Base-by-base conservation (phyloP, 768 basidiomycete species). In the Tephrocybe rancida region DNA sequence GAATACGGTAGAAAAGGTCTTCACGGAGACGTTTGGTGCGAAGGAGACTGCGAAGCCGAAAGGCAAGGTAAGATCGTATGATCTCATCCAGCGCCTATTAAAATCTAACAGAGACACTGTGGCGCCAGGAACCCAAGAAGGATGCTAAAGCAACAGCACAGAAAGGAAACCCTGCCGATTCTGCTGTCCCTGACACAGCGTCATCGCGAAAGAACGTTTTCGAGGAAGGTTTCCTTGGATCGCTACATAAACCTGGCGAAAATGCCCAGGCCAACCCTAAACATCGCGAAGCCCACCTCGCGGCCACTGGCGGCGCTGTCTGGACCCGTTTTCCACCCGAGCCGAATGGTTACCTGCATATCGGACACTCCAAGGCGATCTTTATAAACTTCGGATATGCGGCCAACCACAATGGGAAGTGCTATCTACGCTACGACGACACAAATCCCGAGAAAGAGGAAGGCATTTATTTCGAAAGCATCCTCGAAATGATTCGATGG, bases 381-480 rank as follows among this genome's bases (percentile, higher is more conserved):
- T 96, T 97, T 63, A 87, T 98, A 56, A 91, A 95, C 70, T 99
- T 98, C 68, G 97, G 97, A n/a, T 99, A 93, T 67, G 97, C 97
- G 29, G 93, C 94, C 13, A 85, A 95, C 68, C 81, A 97, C 66
- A 84, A 84, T n/a, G 97, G 97, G 32, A 85, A 88, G 63, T 92
- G 91, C 57, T 98, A 97, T 69, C 79, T 99, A 38, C 86, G 97
- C 51, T 99, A 92, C 64, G 97, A 99, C 67, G 97, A 99, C 70
- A 99, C 97, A 27, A 99, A 99, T 69, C 97, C 97, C 0, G 95
- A 97, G 72, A 94, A 94, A 53, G 97, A 99, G 69, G 97, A 99
- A 73, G 94, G 84, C 30, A 78, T 84, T 59, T 99, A 97, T 70
- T 98, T 98, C 61, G 95, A 96, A 68, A 96, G 91, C 55, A 98